These are phyloP conservation scores for Vishniacozyma victoriae DNA, from an alignment of 768 basidiomycete genomes.

Conservation along the genomic window DNA sequence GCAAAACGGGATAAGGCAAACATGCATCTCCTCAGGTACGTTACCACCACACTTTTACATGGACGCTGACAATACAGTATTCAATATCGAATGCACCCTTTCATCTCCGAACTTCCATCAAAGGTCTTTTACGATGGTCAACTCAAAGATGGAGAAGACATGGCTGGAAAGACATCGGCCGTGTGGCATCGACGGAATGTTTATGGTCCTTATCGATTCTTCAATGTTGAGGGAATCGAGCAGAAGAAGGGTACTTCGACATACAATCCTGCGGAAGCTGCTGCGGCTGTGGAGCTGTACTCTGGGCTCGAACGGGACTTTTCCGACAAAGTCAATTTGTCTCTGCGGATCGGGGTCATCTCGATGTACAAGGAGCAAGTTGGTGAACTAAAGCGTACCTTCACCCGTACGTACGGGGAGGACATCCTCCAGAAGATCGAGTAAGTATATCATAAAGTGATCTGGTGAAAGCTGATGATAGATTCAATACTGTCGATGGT, in stretches of 20 bases:
- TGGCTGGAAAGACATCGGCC: constrained; percentile 72
- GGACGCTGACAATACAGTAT: constrained; percentile 57
- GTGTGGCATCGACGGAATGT: constrained; percentile 76
- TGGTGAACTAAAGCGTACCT: constrained; percentile 62
- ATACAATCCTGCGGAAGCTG: constrained; percentile 67
- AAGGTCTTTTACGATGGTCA: constrained; percentile 74
- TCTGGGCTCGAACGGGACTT: constrained; percentile 62
- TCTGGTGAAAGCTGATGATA: constrained; percentile 3
- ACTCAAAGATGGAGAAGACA: constrained; percentile 78
- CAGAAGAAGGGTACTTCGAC: constrained; percentile 62
- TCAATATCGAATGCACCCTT: constrained; percentile 99
- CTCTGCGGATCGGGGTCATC: constrained; percentile 64
- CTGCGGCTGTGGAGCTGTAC: constrained; percentile 71
- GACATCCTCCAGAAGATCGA: constrained; percentile 67
- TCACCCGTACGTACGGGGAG: constrained; percentile 65
- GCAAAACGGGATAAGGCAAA: constrained; percentile 72
- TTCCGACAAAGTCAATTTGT: constrained; percentile 50
- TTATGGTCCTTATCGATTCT: constrained; percentile 84
- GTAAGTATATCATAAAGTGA: constrained; percentile 26
- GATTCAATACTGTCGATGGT: constrained; percentile 94
- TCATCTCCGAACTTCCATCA: constrained; percentile 85
- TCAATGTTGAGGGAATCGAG: constrained; percentile 73
- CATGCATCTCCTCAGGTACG: constrained; percentile 82
- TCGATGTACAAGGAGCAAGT: constrained; percentile 95
- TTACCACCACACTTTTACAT: neutral